Percentiles rank a stretch among this genome's conserved stretches.
These are phyloP conservation scores for Candida dendrica DNA, from an alignment of 805 yeast genomes.

Conservation along the genomic window DNA sequence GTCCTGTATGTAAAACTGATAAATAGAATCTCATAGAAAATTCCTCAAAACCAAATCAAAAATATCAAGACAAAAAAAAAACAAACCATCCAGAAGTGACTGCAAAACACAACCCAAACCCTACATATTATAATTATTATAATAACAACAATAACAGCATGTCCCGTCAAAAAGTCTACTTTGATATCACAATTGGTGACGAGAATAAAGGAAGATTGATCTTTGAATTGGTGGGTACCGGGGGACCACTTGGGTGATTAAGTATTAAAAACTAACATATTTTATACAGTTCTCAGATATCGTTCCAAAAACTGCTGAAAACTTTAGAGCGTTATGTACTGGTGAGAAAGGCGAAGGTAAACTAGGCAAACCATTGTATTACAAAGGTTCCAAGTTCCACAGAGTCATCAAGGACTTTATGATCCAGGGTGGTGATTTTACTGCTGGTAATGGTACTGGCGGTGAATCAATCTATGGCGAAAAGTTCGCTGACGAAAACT, in stretches of 20 bases:
- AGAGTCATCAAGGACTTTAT: conserved; percentile 83
- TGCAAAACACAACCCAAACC: too few relatives aligned
- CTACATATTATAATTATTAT: too few relatives aligned
- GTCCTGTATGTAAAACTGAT: too few relatives aligned
- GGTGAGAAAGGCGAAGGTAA: conserved; percentile 72
- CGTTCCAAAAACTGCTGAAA: conserved; percentile 85
- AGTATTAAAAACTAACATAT: neutral
- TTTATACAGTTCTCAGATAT: conserved; percentile 39
- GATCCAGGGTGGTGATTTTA: conserved; percentile 95
- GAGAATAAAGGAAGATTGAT: conserved; percentile 67
- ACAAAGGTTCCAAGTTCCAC: conserved; percentile 87
- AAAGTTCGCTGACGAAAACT: conserved; percentile 87
- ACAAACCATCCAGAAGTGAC: too few relatives aligned
- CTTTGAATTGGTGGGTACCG: conserved; percentile 48
- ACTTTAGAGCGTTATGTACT: conserved; percentile 81
- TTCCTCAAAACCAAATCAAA: too few relatives aligned
- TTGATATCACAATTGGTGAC: conserved; percentile 74
- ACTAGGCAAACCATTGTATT: conserved; percentile 60
- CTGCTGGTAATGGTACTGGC: conserved; percentile 66
- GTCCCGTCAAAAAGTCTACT: conserved; percentile 49
- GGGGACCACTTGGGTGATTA: too few relatives aligned
- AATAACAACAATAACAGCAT: neutral
- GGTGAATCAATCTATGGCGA: conserved; percentile 82
- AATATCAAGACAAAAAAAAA: too few relatives aligned
- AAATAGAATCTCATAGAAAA: too few relatives aligned